Base-by-base conservation (phyloP, 2,329 filamentous ascomycete species). In the Penicillium rolfsii region DNA sequence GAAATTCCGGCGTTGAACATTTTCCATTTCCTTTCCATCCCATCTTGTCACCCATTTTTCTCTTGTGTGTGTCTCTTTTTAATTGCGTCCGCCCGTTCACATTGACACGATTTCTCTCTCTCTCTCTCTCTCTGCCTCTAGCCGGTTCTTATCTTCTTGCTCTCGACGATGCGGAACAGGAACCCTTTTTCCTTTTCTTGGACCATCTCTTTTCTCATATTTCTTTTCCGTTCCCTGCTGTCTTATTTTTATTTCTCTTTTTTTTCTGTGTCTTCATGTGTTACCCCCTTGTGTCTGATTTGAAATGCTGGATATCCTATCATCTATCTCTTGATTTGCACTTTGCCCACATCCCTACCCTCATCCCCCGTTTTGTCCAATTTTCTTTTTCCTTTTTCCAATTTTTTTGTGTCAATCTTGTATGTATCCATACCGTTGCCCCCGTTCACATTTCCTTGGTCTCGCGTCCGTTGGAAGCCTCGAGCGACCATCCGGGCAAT, bases 291-390 rank as follows among this genome's bases (percentile, higher is more conserved):
- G 58, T 63, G 52, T 64, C 49, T 69, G 62, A 69, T 72, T 71
- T 72, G 66, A 69, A 56, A 73, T 70, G 70, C 71, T 73, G 74
- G 75, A 75, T 77, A 76, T 76, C 73, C 71, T 74, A 66, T 73
- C 71, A 73, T 74, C 70, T 35, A 56, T 70, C 70, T 69, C 71
- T 67, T 73, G 73, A 58, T 67, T 67, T 72, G 66, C 59, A 63
- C 57, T 60, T 61, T 64, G 59, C 65, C 64, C 60, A 36, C 60
- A 57, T 64, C 62, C 57, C 52, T 62, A 41, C 43, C 40, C 40
- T 28, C 19, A 30, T 7, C 19, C 40, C 53, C 41, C 28, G 24
- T 55, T 26, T 36, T 48, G 16, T 48, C 19, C n/a, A 22, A 16
- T 26, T 45, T 33, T 11, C 30, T 11, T 11, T 33, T 33, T 33